Conservation (phyloP, 2,329 filamentous ascomycete species). For the Epichloe sp. region DNA sequence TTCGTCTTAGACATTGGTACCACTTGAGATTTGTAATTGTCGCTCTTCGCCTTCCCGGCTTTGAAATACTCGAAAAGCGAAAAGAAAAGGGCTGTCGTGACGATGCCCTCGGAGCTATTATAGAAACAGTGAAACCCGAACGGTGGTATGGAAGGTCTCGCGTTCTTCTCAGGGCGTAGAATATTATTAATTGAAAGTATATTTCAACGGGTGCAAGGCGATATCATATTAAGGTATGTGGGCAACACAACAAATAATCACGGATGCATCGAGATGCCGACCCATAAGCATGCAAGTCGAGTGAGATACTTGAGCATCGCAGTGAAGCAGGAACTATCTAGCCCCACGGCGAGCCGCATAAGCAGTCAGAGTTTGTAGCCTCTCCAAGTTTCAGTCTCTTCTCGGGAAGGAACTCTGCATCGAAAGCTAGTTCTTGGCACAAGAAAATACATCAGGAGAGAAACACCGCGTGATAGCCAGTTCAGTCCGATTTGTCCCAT, state of each 20-base stretch:
- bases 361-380: neutral
- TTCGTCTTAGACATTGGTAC: conserved; percentile 12
- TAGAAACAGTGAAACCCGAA: neutral
- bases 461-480: too few relatives aligned
- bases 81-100: neutral
- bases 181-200: neutral
- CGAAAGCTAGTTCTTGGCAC: neutral
- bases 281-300: neutral
- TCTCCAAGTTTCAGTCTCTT: neutral
- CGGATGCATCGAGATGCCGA: neutral
- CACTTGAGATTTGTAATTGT: neutral
- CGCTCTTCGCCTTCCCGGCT: neutral
- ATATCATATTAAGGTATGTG: neutral
- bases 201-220: neutral
- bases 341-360: neutral
- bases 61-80: neutral
- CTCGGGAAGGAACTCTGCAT: neutral
- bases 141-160: neutral
- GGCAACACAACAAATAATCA: neutral
- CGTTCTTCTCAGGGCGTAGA: neutral
- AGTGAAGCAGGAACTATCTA: neutral
- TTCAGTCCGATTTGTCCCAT: too few relatives aligned
- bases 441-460: neutral
- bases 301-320: neutral
- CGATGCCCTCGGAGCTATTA: neutral